These are phyloP conservation scores for Acrocalymma vagum DNA, from an alignment of 2,329 filamentous ascomycete genomes.

Conservation along the genomic window DNA sequence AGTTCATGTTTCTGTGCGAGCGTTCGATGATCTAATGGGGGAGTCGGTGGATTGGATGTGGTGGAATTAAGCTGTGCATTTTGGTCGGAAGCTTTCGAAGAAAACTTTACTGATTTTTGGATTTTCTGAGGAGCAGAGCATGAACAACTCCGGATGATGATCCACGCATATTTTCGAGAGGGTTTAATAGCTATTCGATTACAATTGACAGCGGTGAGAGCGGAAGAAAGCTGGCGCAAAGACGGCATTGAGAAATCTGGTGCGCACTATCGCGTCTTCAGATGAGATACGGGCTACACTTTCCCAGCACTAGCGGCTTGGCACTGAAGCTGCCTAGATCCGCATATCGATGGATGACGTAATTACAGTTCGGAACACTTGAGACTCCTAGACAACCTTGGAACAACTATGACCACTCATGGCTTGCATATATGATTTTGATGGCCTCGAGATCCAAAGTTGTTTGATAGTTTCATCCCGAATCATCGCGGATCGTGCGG, in stretches of 20 bases:
- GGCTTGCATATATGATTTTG: too few species aligned
- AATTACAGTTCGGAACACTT: too few species aligned
- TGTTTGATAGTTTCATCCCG: too few species aligned
- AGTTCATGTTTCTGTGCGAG: conserved; percentile 70
- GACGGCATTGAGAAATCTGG: conserved; percentile 40
- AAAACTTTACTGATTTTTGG: conserved; percentile 30
- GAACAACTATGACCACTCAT: too few species aligned
- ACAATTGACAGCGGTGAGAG: conserved; percentile 17
- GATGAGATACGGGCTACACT: conserved; percentile 24
- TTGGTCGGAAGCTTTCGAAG: conserved; percentile 17
- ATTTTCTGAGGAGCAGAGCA: conserved; percentile 40
- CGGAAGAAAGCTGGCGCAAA: conserved; percentile 31
- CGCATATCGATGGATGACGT: conserved; percentile 25
- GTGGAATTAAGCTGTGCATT: conserved; percentile 41
- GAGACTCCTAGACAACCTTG: too few species aligned
- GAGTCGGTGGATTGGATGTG: conserved; percentile 42
- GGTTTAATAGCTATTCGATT: conserved; percentile 8
- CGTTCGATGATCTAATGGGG: conserved; percentile 59
- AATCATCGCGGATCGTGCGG: too few species aligned
- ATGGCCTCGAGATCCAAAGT: too few species aligned
- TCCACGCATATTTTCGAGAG: conserved; percentile 13
- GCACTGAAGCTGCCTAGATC: conserved; percentile 12
- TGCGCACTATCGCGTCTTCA: conserved; percentile 14
- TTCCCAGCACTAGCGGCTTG: conserved; percentile 34
- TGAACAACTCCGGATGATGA: conserved; percentile 39